Evolutionary conservation across 2,329 filamentous ascomycete genomes (phyloP).

Genomic region (Cercospora brassicicola): DNA sequence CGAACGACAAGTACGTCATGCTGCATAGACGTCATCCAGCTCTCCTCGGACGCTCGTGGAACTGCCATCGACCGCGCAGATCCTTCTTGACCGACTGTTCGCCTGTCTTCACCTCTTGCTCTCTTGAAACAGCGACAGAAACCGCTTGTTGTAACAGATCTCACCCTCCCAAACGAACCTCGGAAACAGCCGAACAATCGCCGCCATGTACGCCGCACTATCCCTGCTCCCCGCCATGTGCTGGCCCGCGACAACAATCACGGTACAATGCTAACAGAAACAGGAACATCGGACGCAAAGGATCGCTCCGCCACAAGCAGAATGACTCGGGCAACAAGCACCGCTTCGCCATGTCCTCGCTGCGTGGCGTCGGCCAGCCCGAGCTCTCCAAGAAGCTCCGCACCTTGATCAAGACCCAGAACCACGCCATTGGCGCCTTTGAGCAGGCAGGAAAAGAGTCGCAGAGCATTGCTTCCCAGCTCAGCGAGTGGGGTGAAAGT

Average conservation of each 20-base stretch:
- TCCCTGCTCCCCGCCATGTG: not conserved
- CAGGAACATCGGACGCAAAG: conserved; percentile 54
- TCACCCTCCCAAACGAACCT: not conserved
- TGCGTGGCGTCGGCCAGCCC: conserved; percentile 76
- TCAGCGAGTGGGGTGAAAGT: conserved; percentile 94
- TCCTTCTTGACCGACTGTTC: not conserved
- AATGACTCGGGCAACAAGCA: conserved; percentile 53
- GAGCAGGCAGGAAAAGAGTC: conserved; percentile 84
- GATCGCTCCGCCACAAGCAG: conserved; percentile 70
- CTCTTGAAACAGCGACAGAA: not conserved
- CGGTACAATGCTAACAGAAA: not conserved
- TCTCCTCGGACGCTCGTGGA: not conserved
- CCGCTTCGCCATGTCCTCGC: conserved; percentile 80
- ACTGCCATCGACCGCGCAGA: not conserved
- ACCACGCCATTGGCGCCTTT: conserved; percentile 80
- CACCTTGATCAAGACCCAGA: conserved; percentile 92
- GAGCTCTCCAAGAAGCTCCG: conserved; percentile 87
- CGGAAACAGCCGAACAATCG: conserved; percentile 9
- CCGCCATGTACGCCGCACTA: conserved; percentile 5
- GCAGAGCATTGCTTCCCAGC: conserved; percentile 78
- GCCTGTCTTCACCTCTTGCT: not conserved
- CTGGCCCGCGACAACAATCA: not conserved
- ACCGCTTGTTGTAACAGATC: not conserved
- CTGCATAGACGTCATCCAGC: conserved; percentile 1
- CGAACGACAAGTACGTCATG: not conserved